Evolutionary conservation across 208 protist genomes (phyloP), one percentile per base, ranked within the genome.

Genomic region (Wallacemonas sp.): DNA sequence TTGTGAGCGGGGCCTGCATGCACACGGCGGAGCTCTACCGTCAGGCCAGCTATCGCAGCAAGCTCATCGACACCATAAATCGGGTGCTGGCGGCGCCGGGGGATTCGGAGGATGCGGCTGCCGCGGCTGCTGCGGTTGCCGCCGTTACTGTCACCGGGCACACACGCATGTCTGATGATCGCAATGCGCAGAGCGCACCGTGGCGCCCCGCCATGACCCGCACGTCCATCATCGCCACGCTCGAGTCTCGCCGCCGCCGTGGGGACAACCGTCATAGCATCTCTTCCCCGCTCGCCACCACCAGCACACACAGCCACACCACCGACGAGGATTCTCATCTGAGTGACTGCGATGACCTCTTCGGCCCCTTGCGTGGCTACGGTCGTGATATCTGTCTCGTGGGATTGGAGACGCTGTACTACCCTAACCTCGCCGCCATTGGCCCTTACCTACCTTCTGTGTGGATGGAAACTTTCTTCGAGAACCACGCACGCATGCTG

Each of bases 1-100:
- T 79, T 51, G 30, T 79, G 22, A 21, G 14, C 12, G 71, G 70
- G 6, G 42, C 33, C 31, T 24, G 72, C 28, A 56, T 55, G 47
- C 69, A 72, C 61, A 73, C 76, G 17, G 74, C 77, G 22, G 81
- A 88, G 72, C 15, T 83, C 24, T 91, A 89, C 47, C 78, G 80
- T 17, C 75, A 87, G 67, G 46, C 54, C 17, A 42, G 44, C 12
- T 66, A 47, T 1, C 36, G 39, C 12, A 54, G 21, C 22, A 39
- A 22, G 14, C 15, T 66, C 9, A 3, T 26, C 38, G n/a, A 6
- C 36, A 54, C 3, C 15, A 49, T 27, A 15, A 62, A 19, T 14
- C 36, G 14, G 9, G 36, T 14, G 9, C 9, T 9, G 31, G n/a
- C 34, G 26, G 31, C 62, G 33, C 46, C 60, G 19, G 47, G 22